Base-by-base conservation (phyloP, 1,284 basidiomycete species). In the Sanguinoderma infundibulare region DNA sequence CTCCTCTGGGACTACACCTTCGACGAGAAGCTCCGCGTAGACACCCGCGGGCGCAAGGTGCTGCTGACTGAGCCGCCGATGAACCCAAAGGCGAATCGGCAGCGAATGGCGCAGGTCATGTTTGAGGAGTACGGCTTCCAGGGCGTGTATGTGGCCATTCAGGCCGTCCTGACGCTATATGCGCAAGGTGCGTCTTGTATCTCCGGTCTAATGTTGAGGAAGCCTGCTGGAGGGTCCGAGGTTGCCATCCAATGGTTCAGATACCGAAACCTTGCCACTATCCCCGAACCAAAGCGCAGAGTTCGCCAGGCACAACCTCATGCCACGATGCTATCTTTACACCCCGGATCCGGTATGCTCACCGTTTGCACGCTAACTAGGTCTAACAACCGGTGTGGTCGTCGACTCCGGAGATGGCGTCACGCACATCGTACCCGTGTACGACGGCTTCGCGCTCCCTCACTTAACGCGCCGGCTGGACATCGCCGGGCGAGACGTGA, bases 401-500 rank as follows among this genome's bases (percentile, higher is more conserved):
- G 96, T 99, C 63, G 97, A 99, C 76, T 98, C 96, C 14, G 98
- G 98, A 64, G 98, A 99, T 75, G 98, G 97, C 77, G 98, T 99
- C 8, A 99, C 98, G 26, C 98, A 99, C 77, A 95, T 99, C 71
- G 96, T 99, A 5, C 98, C 97, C 12, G 97, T 99, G 4, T 99
- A 97, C 74, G 96, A 98, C 69, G 98, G 97, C 24, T 99, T 92
- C 72, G 90, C 96, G 0, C 87, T 99, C 52, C 97, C 97, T 1
- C 97, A 98, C 76, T 83, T 98, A 53, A 99, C 95, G 3, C 87
- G 92, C 52, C 90, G 97, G 64, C 83, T 99, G 61, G 97, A 99
- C 74, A 98, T 99, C 65, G 97, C 98, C 50, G 98, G 98, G 34
- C 90, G 97, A 67, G 98, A 99, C 76, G 96, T 99, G 55, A 99